phyloP scores from a whole-genome alignment of 2,329 filamentous ascomycete genomes.

The Karstenula rhodostoma region DNA sequence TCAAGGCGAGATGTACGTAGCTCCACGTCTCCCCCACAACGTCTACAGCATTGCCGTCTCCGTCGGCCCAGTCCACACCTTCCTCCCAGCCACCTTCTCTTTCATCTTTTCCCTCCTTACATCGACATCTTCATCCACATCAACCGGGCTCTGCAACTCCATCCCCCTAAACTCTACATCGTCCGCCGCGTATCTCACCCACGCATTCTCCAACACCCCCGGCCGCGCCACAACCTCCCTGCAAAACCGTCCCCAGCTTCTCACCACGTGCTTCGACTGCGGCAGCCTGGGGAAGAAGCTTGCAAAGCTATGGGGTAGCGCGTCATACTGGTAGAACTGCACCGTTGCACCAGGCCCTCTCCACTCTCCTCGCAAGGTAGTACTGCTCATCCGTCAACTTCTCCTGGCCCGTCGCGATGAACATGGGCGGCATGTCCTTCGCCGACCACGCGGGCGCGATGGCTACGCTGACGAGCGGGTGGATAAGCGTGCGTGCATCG shows the following conservation, averaged over 20 bases:
- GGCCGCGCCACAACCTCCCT: neutral
- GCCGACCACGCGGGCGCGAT: conserved; percentile 68
- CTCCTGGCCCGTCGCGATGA: conserved; percentile 73
- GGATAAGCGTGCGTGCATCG: conserved; percentile 52
- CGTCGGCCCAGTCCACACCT: neutral
- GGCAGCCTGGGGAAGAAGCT: conserved; percentile 31
- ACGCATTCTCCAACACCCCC: neutral
- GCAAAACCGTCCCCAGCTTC: conserved; percentile 1
- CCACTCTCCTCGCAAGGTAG: conserved; percentile 64
- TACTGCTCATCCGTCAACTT: conserved; percentile 70
- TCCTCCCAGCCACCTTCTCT: neutral
- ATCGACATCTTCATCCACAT: conserved; percentile 1
- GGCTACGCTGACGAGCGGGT: conserved; percentile 72
- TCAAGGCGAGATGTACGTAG: too few species aligned
- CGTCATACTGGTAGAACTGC: conserved; percentile 73
- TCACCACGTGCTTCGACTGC: conserved; percentile 8
- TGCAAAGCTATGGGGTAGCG: conserved; percentile 74
- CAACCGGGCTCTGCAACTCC: neutral
- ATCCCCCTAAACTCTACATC: conserved; percentile 1
- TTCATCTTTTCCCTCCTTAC: neutral
- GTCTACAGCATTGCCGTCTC: conserved; percentile 1
- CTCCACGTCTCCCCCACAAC: too few species aligned
- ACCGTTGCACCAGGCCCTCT: conserved; percentile 66
- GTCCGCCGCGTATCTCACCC: conserved; percentile 3
- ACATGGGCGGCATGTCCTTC: conserved; percentile 69